These are phyloP conservation scores for Hygrophorus russula DNA, from an alignment of 768 basidiomycete genomes.

Conservation along the genomic window DNA sequence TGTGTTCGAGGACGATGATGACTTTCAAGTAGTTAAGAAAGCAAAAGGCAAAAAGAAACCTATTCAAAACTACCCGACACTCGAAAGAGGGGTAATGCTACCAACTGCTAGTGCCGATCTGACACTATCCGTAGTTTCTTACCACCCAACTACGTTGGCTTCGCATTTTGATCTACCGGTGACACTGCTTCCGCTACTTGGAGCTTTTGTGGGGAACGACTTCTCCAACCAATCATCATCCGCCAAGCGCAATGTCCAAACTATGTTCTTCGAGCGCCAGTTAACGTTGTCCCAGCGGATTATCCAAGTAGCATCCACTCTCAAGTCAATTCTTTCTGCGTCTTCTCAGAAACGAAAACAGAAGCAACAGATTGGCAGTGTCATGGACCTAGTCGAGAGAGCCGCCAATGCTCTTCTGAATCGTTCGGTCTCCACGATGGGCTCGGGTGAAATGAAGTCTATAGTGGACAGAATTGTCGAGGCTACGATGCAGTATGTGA, in stretches of 20 bases:
- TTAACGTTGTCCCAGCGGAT: conserved; percentile 54
- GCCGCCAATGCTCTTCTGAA: conserved; percentile 49
- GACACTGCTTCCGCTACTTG: conserved; percentile 65
- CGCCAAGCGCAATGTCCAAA: conserved; percentile 39
- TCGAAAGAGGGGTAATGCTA: conserved; percentile 38
- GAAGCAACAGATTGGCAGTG: conserved; percentile 50
- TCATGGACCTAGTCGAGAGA: conserved; percentile 68
- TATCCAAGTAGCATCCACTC: conserved; percentile 45
- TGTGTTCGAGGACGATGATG: conserved; percentile 26
- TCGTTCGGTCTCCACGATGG: conserved; percentile 35
- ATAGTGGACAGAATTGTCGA: conserved; percentile 63
- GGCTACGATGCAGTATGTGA: conserved; percentile 68
- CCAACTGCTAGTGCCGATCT: conserved; percentile 35
- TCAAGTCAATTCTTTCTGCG: conserved; percentile 42
- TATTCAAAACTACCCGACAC: conserved; percentile 11
- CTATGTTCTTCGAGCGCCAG: conserved; percentile 56
- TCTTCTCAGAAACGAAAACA: conserved; percentile 32
- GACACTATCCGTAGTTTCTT: conserved; percentile 44
- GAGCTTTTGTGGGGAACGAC: conserved; percentile 75
- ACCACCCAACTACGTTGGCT: conserved; percentile 52
- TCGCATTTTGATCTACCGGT: conserved; percentile 55
- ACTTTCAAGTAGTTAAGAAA: conserved; percentile 49
- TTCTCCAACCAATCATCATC: conserved; percentile 46
- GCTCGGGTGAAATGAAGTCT: conserved; percentile 50
- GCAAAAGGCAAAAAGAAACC: conserved; percentile 38